Evolutionary conservation across 2,329 filamentous ascomycete genomes (phyloP).

Genomic region (Scytalidium lignicola): DNA sequence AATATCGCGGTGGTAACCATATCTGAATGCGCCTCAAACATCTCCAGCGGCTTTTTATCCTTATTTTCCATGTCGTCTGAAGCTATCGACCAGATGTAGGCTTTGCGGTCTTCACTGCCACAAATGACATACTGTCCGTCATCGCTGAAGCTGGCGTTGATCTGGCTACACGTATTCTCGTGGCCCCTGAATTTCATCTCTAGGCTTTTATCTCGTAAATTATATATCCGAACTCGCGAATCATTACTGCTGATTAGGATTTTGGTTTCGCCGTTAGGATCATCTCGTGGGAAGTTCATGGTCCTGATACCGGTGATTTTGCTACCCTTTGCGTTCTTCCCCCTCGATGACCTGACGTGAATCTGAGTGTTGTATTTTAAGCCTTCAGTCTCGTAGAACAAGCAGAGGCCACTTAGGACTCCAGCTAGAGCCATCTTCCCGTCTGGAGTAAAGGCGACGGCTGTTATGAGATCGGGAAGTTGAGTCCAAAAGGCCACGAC

Average conservation of each 20-base stretch:
- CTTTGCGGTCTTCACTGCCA: constrained; percentile 84
- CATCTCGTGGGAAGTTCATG: constrained; percentile 51
- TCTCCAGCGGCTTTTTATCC: constrained; percentile 79
- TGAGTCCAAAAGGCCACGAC: constrained; percentile 77
- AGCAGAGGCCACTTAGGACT: constrained; percentile 75
- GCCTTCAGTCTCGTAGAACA: constrained; percentile 90
- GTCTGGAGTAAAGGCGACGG: constrained; percentile 89
- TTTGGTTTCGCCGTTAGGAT: constrained; percentile 64
- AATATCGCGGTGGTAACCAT: constrained; percentile 88
- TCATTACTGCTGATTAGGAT: constrained; percentile 92
- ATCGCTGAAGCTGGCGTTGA: constrained; percentile 83
- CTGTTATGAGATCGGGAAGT: constrained; percentile 83
- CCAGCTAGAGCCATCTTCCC: constrained; percentile 87
- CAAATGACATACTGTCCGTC: constrained; percentile 83
- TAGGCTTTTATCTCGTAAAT: constrained; percentile 74
- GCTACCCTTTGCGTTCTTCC: constrained; percentile 91
- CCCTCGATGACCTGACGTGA: constrained; percentile 86
- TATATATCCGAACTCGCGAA: constrained; percentile 85
- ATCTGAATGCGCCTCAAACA: constrained; percentile 83
- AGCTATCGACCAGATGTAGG: constrained; percentile 82
- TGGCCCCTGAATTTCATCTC: constrained; percentile 90
- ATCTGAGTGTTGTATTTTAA: constrained; percentile 80
- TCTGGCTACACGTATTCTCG: constrained; percentile 85
- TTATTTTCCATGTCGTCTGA: constrained; percentile 47
- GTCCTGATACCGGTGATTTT: constrained; percentile 95